Evolutionary conservation across 768 basidiomycete species (phyloP), one percentile per base, ranked within the genome.

Genomic region (Tubosaeta sp.): DNA sequence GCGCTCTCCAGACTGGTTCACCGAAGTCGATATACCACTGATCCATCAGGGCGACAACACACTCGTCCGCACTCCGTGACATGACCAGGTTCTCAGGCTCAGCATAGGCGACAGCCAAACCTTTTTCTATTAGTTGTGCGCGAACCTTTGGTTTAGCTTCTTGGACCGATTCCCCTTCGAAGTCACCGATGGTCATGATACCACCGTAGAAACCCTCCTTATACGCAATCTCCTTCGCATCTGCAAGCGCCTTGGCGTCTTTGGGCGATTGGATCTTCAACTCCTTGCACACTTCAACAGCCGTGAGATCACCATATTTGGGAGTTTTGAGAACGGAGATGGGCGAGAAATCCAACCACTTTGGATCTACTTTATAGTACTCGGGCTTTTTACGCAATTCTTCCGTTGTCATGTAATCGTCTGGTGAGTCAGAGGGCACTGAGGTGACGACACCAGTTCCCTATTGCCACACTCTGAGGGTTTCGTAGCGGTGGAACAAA

Each of bases 1-100:
- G 80, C 14, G 78, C 81, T 68, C 86, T 89, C 97, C 97, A 99
- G n/a, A 68, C 66, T 1, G 82, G 69, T 74, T 97, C 93, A 60
- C 95, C 97, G 62, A 97, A 99, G 70, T 98, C 93, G 69, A 98
- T 72, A 71, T 98, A 99, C 95, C 95, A 99, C 71, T 99, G 97
- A 67, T 99, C 97, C 83, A 94, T 95, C 59, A 99, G 74, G 4
- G 95, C 95, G 52, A 99, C 93, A 17, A 97, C 90, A 74, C 97
- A 99, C 71, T 97, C 95, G 64, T 99, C 97, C n/a, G 81, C 84
- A 69, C 88, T 92, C 41, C 95, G 79, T 42, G 87, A 91, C 62
- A 94, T 82, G 63, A 97, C 87, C 59, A 91, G 67, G 51, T 88
- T 88, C 70, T 98, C 95, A 1, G 95, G 95, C 71, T 98, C 95